phyloP scores from a whole-genome alignment of 139 green algal genomes.

The Trebouxia sp. region DNA sequence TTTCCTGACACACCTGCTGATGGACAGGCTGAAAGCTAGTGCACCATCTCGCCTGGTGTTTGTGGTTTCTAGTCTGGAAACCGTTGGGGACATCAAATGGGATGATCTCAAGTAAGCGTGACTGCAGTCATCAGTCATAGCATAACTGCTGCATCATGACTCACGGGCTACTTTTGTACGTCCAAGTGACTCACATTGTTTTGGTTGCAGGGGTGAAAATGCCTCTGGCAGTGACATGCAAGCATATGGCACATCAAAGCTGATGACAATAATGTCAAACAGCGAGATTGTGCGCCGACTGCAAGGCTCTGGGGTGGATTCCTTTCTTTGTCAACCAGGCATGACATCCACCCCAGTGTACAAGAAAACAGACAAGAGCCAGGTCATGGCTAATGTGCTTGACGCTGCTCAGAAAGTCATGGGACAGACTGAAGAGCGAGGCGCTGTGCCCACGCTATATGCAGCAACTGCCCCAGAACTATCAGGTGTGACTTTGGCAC shows the following conservation, averaged over 20 bases:
- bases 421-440: constrained; percentile 6
- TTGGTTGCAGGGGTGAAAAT: constrained; percentile 25
- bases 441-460: neutral
- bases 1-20: constrained; percentile 35
- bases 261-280: constrained; percentile 31
- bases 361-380: constrained; percentile 26
- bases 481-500: neutral
- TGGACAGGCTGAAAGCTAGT: constrained; percentile 23
- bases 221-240: constrained; percentile 1
- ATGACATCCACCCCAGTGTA: constrained; percentile 15
- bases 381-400: constrained; percentile 4
- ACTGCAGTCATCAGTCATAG: neutral
- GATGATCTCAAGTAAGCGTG: constrained; percentile 29
- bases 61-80: neutral
- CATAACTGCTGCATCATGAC: neutral
- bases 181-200: neutral
- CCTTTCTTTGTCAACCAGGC: constrained; percentile 26
- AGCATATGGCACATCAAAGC: constrained; percentile 26
- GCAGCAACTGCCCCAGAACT: constrained; percentile 5
- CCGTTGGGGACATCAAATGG: constrained; percentile 7
- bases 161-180: neutral
- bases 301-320: constrained; percentile 27
- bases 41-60: constrained; percentile 31
- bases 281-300: constrained; percentile 8
- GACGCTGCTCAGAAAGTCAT: constrained; percentile 5